Evolutionary conservation across 1,284 basidiomycete genomes (phyloP), one percentile per base, ranked within the genome.

Genomic region (Amylostereum areolatum): DNA sequence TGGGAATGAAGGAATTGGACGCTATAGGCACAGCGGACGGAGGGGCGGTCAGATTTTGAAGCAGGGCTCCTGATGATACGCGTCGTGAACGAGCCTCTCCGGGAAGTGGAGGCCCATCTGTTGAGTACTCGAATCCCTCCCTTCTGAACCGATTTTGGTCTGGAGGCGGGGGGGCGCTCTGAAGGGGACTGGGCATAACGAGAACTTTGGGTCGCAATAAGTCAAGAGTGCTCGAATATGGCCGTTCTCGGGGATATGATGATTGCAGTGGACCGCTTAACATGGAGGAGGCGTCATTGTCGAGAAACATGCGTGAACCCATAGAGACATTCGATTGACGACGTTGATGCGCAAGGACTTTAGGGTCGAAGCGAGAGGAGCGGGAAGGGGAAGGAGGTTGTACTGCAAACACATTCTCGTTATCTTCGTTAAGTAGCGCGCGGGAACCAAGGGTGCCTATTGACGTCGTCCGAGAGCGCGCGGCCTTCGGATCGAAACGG

Each of bases 121-220:
- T 69, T 5, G 82, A 74, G 25, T 78, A 56, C 55, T 81, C 69
- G 61, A 90, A 88, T 11, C 83, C 84, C 45, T 78, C 78, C 18
- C 18, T 18, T 18, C 18, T 18, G 18, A 18, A 18, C 18, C 18
- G 18, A 18, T 18, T 18, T 18, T 18, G 18, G 66, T 55, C 40
- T 47, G 66, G 55, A 33, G 66, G 43, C n/a, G 67, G 55, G n/a
- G 62, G 58, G 9, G 68, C 61, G 40, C 71, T 67, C 61, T 90
- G 89, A 46, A 91, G 67, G 3, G 89, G 88, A 57, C 86, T 89
- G 10, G 88, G 88, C 88, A 91, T 91, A 50, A 91, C 82, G 43
- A 91, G 80, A 28, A 92, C 74, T 63, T 91, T 92, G 1, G 88
- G 88, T 30, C 88, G 75, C 62, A 91, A 73, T 45, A 91, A 68